Base-by-base conservation (phyloP, 495 filamentous ascomycete species). In the Talaromyces stipitatus region DNA sequence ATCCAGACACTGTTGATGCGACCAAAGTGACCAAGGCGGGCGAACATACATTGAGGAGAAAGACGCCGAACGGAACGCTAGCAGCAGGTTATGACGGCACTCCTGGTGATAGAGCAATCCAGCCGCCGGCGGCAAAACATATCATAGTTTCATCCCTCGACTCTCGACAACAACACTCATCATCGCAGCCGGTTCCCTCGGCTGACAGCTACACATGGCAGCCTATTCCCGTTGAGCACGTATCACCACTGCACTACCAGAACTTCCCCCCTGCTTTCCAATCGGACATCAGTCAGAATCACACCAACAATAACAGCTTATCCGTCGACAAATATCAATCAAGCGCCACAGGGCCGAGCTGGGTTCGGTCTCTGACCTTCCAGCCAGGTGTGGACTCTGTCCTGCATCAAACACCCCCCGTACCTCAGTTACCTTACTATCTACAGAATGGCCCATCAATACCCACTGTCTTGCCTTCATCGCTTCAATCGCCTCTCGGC, bases 81-180 rank as follows among this genome's bases (percentile, higher is more conserved):
- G 88, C 91, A 53, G 92, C 89, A 56, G 92, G 91, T 12, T 98
- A 98, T 65, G 92, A 97, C 80, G 92, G 90, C 10, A 90, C 88
- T 6, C 82, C 85, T 2, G 77, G 84, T 26, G 89, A 94, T 66
- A 84, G 86, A 65, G 82, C 80, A 3, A 82, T 84, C 18, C 88
- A 89, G 46, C 89, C 90, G 32, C 90, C 88, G 50, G 83, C 88
- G 2, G 72, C 82, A 27, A 98, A 97, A 70, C 92, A 97, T 66
- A 89, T 97, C 66, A 74, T 96, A n/a, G 77, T 96, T 18, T 84
- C 82, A n/a, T 71, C 76, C n/a, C 67, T 77, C 48, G 74, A 76
- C 27, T 63, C 67, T 3, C 67, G 68, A 36, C 75, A 75, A 24
- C 36, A 41, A 41, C 63, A 70, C 36, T 23, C 70, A 3, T 50